Percentiles rank a stretch among this genome's conserved stretches.
phyloP scores from a whole-genome alignment of 1,284 basidiomycete genomes.

The Uromyces viciae-fabae region DNA sequence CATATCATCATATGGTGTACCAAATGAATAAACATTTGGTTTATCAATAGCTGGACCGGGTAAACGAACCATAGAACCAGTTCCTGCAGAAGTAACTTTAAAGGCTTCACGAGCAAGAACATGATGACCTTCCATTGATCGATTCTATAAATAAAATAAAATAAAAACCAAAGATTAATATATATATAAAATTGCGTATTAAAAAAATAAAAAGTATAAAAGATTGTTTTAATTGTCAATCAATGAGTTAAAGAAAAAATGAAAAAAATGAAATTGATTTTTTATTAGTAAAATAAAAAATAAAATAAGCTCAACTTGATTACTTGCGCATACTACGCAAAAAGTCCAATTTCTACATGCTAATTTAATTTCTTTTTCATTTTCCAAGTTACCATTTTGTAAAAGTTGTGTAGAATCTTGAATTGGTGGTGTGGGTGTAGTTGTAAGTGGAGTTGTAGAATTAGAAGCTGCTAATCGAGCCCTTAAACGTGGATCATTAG shows the following conservation, averaged over 20 bases:
- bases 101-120: slow-evolving; percentile 86
- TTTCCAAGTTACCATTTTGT: not conserved
- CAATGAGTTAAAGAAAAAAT: too few relatives aligned
- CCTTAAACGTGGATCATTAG: slow-evolving; percentile 21
- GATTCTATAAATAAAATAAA: slow-evolving; percentile 65
- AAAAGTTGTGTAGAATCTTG: not conserved
- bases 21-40: slow-evolving; percentile 95
- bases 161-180: slow-evolving; percentile 19
- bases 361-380: slow-evolving; percentile 26
- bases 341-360: slow-evolving; percentile 47
- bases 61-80: slow-evolving; percentile 91
- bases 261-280: not conserved
- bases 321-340: slow-evolving; percentile 55
- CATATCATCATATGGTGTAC: slow-evolving; percentile 96
- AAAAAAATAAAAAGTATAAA: not conserved
- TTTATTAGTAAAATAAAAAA: not conserved
- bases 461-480: slow-evolving; percentile 23
- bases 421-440: not conserved
- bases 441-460: not conserved
- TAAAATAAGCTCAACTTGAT: slow-evolving; percentile 42
- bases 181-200: not conserved
- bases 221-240: not conserved
- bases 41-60: slow-evolving; percentile 95
- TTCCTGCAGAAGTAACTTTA: slow-evolving; percentile 88
- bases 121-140: slow-evolving; percentile 97